Evolutionary conservation across 2,329 filamentous ascomycete species (phyloP).

Genomic region (Camillea tinctor): DNA sequence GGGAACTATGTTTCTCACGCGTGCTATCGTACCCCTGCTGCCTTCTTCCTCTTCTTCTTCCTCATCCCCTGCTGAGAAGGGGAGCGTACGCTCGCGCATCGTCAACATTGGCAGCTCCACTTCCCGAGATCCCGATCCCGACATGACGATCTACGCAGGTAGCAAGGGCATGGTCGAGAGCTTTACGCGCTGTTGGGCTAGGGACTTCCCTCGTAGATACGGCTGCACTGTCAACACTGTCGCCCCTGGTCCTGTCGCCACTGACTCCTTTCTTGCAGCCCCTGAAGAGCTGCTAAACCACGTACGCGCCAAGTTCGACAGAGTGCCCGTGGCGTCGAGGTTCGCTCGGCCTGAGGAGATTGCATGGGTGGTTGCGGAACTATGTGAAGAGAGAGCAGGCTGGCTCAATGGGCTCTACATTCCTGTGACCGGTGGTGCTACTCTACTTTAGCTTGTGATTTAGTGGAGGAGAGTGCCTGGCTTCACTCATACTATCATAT

Average conservation of each 20-base stretch:
- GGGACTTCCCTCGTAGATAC: slow-evolving; percentile 44
- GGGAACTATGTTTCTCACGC: slow-evolving; percentile 43
- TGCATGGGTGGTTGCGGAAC: background rate
- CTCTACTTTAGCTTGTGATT: background rate
- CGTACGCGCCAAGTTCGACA: background rate
- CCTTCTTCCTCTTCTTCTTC: too few relatives aligned
- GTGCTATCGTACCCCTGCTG: slow-evolving; percentile 20
- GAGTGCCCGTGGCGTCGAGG: background rate
- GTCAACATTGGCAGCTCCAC: slow-evolving; percentile 26
- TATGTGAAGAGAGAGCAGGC: background rate
- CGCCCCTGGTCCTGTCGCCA: slow-evolving; percentile 38
- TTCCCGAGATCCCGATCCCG: slow-evolving; percentile 33
- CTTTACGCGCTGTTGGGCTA: slow-evolving; percentile 44
- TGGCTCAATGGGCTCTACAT: background rate
- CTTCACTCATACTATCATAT: too few relatives aligned
- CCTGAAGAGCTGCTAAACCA: background rate
- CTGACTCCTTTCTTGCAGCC: background rate
- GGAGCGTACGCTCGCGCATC: background rate
- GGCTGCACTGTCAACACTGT: slow-evolving; percentile 46
- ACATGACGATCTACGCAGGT: slow-evolving; percentile 47
- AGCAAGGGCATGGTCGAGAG: slow-evolving; percentile 50
- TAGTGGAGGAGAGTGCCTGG: background rate
- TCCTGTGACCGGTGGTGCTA: background rate
- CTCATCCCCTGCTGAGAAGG: too few relatives aligned
- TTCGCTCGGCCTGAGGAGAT: background rate